phyloP scores from a whole-genome alignment of 116 monocot genomes.

The Dioscorea cayenensis region DNA sequence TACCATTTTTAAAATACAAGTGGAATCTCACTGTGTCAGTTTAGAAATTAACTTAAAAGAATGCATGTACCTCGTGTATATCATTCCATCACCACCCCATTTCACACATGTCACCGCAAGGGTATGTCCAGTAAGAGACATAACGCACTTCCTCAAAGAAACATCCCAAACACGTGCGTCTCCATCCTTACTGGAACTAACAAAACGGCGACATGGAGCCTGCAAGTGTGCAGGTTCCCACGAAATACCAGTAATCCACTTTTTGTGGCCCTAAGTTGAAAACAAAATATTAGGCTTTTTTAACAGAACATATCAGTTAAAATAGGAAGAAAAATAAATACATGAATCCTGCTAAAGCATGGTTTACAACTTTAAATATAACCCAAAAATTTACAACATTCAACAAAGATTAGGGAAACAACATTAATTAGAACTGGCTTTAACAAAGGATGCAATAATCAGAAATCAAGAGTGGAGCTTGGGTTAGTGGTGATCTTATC shows the following conservation, averaged over 20 bases:
- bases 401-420: too few species aligned
- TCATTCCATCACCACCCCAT: conserved; percentile 97
- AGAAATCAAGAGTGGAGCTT: too few species aligned
- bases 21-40: too few species aligned
- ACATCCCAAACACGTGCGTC: conserved; percentile 98
- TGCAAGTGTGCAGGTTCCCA: conserved; percentile 96
- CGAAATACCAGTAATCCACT: conserved; percentile 96
- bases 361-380: too few species aligned
- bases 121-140: conserved; percentile 79
- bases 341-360: too few species aligned
- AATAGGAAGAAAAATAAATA: too few species aligned
- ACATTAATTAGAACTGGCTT: too few species aligned
- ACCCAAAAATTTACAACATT: too few species aligned
- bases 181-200: conserved; percentile 97
- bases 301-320: too few species aligned
- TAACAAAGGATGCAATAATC: too few species aligned
- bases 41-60: neutral
- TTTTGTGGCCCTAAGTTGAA: conserved; percentile 72
- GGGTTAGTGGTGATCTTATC: too few species aligned
- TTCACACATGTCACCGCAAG: conserved; percentile 92
- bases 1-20: too few species aligned
- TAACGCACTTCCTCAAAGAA: conserved; percentile 54
- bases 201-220: conserved; percentile 95
- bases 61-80: conserved; percentile 70
- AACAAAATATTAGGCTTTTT: neutral